Evolutionary conservation across 2,329 filamentous ascomycete species (phyloP).

Genomic region (Cercospora brassicicola): DNA sequence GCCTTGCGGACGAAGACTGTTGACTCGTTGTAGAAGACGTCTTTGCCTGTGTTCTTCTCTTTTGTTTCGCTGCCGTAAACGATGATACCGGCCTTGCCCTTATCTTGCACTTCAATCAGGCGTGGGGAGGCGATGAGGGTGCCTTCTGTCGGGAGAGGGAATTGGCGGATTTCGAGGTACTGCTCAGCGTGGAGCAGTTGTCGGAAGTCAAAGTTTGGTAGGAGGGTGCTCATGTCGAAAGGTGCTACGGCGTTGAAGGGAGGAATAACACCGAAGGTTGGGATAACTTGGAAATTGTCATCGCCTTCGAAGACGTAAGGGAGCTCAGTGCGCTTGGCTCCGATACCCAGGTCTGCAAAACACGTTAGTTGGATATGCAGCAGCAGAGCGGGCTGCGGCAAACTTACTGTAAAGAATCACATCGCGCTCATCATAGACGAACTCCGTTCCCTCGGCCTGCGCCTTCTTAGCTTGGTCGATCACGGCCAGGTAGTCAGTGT

Average conservation of each 20-base stretch:
- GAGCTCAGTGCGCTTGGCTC: conserved; percentile 86
- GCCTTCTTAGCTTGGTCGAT: conserved; percentile 75
- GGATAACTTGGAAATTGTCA: conserved; percentile 89
- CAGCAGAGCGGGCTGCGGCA: too few species aligned
- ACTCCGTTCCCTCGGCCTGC: conserved; percentile 71
- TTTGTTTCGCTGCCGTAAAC: conserved; percentile 79
- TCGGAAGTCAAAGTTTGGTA: conserved; percentile 96
- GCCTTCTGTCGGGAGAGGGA: conserved; percentile 82
- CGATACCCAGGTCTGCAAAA: conserved; percentile 70
- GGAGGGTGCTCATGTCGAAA: conserved; percentile 76
- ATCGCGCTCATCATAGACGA: conserved; percentile 81
- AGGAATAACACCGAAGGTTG: conserved; percentile 96
- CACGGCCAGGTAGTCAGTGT: conserved; percentile 62
- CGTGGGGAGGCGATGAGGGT: conserved; percentile 73
- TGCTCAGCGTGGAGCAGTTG: conserved; percentile 99
- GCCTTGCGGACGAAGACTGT: conserved; percentile 90
- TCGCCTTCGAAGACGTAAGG: conserved; percentile 85
- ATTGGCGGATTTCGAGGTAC: conserved; percentile 91
- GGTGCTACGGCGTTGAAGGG: conserved; percentile 80
- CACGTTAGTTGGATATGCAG: too few species aligned
- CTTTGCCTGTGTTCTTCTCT: conserved; percentile 79
- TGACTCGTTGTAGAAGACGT: conserved; percentile 94
- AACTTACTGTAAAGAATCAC: conserved; percentile 77
- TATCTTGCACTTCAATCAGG: conserved; percentile 93
- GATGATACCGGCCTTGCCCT: conserved; percentile 83